A percentile compares a stretch with the other conserved stretches of the same genome.
Evolutionary conservation across 2,329 filamentous ascomycete genomes (phyloP).

Genomic region (Mycogone perniciosa): DNA sequence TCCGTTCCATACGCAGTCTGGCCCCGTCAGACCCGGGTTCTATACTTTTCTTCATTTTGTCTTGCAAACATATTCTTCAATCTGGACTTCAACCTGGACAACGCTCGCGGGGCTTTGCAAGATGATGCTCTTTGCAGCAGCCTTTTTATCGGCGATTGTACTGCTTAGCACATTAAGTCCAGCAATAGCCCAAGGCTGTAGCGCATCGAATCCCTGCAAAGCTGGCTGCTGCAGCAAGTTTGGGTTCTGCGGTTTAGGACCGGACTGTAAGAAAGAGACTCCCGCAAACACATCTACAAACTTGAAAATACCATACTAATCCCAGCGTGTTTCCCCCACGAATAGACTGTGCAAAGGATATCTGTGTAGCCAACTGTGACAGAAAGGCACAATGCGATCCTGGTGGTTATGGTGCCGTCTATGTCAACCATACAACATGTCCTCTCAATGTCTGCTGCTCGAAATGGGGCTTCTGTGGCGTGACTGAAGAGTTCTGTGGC

Average conservation of each 20-base stretch:
- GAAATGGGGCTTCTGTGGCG: slow-evolving; percentile 29
- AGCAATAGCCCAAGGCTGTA: slow-evolving; percentile 3
- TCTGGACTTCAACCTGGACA: neutral
- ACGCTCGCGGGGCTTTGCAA: neutral
- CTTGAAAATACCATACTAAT: neutral
- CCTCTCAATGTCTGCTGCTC: slow-evolving; percentile 35
- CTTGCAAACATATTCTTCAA: neutral
- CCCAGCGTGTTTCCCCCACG: neutral
- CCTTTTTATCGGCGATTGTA: neutral
- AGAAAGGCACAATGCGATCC: slow-evolving; percentile 25
- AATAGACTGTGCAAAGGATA: slow-evolving; percentile 1
- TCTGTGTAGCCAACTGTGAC: slow-evolving; percentile 19
- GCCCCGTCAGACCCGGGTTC: too few species aligned
- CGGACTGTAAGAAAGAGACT: slow-evolving; percentile 12
- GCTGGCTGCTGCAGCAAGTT: slow-evolving; percentile 15
- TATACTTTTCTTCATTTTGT: too few species aligned
- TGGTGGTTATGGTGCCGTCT: slow-evolving; percentile 25
- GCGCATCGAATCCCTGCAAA: slow-evolving; percentile 8
- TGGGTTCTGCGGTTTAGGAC: slow-evolving; percentile 9
- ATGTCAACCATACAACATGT: slow-evolving; percentile 21
- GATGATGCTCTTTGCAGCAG: neutral
- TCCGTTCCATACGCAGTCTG: too few species aligned
- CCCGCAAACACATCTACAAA: neutral
- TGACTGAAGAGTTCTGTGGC: slow-evolving; percentile 21
- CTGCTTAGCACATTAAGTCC: neutral